phyloP scores from a whole-genome alignment of 495 filamentous ascomycete species.

The Talaromyces nanjingensis region DNA sequence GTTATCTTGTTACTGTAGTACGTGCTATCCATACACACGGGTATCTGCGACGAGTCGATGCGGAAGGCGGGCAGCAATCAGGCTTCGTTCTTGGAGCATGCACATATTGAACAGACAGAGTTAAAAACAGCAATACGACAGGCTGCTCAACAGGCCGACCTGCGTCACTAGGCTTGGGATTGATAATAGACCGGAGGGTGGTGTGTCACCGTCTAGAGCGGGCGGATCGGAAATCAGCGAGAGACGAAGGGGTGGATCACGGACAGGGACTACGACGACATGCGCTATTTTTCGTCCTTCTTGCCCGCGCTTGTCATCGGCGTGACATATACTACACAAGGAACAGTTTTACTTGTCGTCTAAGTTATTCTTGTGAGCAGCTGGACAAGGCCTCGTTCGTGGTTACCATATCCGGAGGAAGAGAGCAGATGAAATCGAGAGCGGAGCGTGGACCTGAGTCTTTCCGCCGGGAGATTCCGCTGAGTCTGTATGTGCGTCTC shows the following conservation, averaged over 20 bases:
- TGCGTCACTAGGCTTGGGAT: not conserved
- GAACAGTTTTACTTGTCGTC: too few species aligned
- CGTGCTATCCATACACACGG: not conserved
- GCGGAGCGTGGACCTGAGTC: not conserved
- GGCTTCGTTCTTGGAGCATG: slow-evolving; percentile 10
- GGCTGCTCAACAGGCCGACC: not conserved
- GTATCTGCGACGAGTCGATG: not conserved
- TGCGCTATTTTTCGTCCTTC: not conserved
- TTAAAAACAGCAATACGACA: too few species aligned
- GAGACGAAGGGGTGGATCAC: slow-evolving; percentile 1
- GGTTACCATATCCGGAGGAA: not conserved
- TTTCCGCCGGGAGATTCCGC: slow-evolving; percentile 5
- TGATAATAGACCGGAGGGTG: not conserved
- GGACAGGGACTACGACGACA: not conserved
- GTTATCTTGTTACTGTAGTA: not conserved
- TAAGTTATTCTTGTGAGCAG: too few species aligned
- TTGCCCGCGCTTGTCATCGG: not conserved
- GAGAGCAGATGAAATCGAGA: not conserved
- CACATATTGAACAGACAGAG: not conserved
- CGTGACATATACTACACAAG: not conserved
- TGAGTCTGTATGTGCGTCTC: not conserved
- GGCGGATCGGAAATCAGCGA: slow-evolving; percentile 5
- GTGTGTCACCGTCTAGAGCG: not conserved
- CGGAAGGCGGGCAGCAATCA: slow-evolving; percentile 1
- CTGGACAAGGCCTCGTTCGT: not conserved